Percentiles rank a stretch among this genome's conserved stretches.
Conservation (phyloP, 2,329 filamentous ascomycete species). For the Helicocarpus griseus region DNA sequence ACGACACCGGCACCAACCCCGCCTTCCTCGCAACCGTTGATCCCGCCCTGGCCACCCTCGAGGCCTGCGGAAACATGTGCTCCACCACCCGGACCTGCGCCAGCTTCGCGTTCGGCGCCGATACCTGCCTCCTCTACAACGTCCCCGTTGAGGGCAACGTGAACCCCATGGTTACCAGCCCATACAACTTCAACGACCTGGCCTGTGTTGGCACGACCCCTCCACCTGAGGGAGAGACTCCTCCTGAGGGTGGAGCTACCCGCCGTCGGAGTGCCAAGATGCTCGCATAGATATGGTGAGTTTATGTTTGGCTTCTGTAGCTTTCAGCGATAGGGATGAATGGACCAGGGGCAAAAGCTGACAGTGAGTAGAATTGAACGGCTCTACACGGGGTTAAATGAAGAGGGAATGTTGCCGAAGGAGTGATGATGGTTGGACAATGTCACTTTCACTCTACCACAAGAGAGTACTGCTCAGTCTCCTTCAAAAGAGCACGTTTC, state of each 20-base stretch:
- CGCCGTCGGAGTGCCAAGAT: not conserved
- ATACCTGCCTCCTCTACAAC: not conserved
- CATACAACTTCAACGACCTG: not conserved
- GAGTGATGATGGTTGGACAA: too few species aligned
- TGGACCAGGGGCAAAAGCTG: too few species aligned
- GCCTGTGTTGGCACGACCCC: not conserved
- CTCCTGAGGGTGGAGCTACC: too few species aligned
- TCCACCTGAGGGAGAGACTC: too few species aligned
- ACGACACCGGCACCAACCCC: not conserved
- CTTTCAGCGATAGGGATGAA: too few species aligned
- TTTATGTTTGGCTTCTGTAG: too few species aligned
- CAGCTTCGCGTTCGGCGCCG: not conserved
- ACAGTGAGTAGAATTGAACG: too few species aligned
- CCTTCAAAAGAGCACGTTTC: too few species aligned
- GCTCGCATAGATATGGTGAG: not conserved
- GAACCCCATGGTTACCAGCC: not conserved
- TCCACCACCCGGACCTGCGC: not conserved
- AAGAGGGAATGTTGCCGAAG: too few species aligned
- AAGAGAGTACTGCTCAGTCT: too few species aligned
- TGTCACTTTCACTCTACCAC: too few species aligned
- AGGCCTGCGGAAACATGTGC: not conserved
- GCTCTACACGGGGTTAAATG: too few species aligned
- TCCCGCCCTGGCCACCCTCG: not conserved
- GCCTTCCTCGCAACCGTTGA: not conserved
- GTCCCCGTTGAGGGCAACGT: not conserved